phyloP scores from a whole-genome alignment of 2,329 filamentous ascomycete genomes.

The Apiospora arundinis region DNA sequence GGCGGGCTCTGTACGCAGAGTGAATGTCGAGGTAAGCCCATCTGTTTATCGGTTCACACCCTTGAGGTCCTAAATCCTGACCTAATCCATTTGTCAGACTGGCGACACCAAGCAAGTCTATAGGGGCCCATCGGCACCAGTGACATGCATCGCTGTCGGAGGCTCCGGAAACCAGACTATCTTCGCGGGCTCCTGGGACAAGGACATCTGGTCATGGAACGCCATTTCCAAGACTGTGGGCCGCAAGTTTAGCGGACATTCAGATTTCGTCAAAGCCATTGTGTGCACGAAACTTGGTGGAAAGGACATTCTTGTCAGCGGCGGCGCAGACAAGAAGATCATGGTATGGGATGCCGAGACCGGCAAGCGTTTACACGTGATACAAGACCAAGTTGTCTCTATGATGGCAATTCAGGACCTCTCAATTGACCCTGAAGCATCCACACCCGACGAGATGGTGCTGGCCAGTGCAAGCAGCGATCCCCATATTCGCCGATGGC shows the following conservation, averaged over 20 bases:
- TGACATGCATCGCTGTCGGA: constrained; percentile 77
- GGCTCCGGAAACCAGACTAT: constrained; percentile 63
- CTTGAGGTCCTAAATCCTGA: neutral
- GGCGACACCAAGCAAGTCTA: constrained; percentile 58
- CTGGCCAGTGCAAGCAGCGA: constrained; percentile 84
- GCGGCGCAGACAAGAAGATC: constrained; percentile 79
- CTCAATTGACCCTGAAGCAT: constrained; percentile 72
- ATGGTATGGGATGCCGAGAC: constrained; percentile 81
- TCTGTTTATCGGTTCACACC: neutral
- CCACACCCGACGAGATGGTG: constrained; percentile 55
- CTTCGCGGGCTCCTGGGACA: constrained; percentile 95
- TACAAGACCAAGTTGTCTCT: constrained; percentile 74
- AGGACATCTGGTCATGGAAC: constrained; percentile 86
- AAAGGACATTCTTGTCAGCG: constrained; percentile 72
- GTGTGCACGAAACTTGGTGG: constrained; percentile 66
- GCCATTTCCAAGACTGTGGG: constrained; percentile 59
- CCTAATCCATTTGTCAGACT: constrained; percentile 38
- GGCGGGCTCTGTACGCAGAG: constrained; percentile 76
- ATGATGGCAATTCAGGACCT: constrained; percentile 85
- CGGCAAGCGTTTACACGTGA: constrained; percentile 72
- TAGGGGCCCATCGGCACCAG: constrained; percentile 77
- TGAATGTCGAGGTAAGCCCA: constrained; percentile 73
- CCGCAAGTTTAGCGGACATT: constrained; percentile 76
- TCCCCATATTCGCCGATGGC: constrained; percentile 80
- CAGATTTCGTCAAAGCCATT: constrained; percentile 90